Conservation (phyloP, 2,329 filamentous ascomycete genomes). For the Thelonectria olida region DNA sequence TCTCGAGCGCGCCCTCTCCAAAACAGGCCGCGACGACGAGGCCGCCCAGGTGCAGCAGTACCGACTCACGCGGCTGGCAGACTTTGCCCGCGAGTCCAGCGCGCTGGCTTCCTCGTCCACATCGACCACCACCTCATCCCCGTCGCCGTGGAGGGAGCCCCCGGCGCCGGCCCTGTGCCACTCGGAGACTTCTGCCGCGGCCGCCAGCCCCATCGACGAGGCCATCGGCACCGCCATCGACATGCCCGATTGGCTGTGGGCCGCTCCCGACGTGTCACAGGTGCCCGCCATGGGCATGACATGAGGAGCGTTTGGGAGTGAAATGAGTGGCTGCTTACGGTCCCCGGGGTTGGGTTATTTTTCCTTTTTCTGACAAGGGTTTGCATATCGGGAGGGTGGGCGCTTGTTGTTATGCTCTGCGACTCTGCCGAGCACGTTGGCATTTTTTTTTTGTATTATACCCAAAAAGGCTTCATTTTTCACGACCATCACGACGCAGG, state of each 20-base stretch:
- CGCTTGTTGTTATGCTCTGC: background rate
- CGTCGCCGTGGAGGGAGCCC: background rate
- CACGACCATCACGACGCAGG: conserved; percentile 18
- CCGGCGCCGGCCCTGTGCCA: background rate
- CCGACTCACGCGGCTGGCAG: conserved; percentile 40
- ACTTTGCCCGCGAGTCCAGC: conserved; percentile 42
- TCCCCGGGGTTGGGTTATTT: background rate
- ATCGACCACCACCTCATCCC: conserved; percentile 10
- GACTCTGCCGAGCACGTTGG: background rate
- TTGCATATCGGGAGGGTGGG: background rate
- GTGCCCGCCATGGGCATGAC: conserved; percentile 28
- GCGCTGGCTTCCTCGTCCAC: conserved; percentile 31
- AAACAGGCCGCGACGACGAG: conserved; percentile 34
- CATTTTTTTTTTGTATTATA: conserved; percentile 20
- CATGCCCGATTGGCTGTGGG: conserved; percentile 35
- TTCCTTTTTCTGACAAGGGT: conserved; percentile 13
- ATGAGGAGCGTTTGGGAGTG: conserved; percentile 13
- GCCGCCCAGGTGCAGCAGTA: conserved; percentile 41
- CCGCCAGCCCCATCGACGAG: conserved; percentile 28
- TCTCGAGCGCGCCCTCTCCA: conserved; percentile 41
- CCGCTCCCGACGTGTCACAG: conserved; percentile 18
- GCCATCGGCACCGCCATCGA: conserved; percentile 29
- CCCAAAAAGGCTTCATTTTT: conserved; percentile 27
- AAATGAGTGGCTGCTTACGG: conserved; percentile 23
- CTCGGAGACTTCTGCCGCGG: conserved; percentile 27